phyloP scores from a whole-genome alignment of 108 stramenopile genomes.

The Cyclotella cryptica region DNA sequence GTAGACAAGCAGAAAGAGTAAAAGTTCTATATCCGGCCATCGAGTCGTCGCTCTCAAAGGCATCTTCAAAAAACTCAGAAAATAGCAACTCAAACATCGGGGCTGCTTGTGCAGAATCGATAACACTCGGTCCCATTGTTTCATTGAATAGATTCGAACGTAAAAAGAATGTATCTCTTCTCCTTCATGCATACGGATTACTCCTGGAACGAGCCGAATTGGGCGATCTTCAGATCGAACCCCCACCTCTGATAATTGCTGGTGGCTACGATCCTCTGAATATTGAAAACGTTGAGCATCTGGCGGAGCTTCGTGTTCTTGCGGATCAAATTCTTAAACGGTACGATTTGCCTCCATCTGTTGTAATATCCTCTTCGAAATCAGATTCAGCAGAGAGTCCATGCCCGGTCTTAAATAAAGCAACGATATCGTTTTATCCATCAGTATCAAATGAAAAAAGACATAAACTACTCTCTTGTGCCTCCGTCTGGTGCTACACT shows the following conservation, averaged over 20 bases:
- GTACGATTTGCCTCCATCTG: constrained; percentile 24
- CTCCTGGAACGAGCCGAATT: constrained; percentile 24
- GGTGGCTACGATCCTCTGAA: constrained; percentile 97
- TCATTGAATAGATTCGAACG: constrained; percentile 97
- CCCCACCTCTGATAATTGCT: constrained; percentile 83
- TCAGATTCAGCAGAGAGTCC: neutral
- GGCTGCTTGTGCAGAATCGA: constrained; percentile 29
- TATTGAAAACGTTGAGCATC: constrained; percentile 94
- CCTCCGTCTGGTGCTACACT: constrained; percentile 92
- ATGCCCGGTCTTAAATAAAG: constrained; percentile 1
- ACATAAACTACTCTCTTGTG: constrained; percentile 65
- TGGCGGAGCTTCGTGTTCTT: constrained; percentile 73
- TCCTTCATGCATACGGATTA: constrained; percentile 65
- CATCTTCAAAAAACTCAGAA: constrained; percentile 15
- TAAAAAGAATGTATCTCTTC: constrained; percentile 94
- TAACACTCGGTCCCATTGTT: constrained; percentile 59
- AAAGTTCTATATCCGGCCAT: constrained; percentile 88
- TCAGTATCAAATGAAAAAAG: constrained; percentile 86
- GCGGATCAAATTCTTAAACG: constrained; percentile 48
- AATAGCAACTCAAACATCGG: neutral
- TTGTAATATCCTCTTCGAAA: constrained; percentile 34
- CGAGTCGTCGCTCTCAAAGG: constrained; percentile 57
- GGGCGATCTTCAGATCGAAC: neutral
- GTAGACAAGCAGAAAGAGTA: constrained; percentile 35
- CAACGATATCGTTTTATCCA: constrained; percentile 66